phyloP scores from a whole-genome alignment of 176 grass and related monocot genomes.

The Oryza punctata region DNA sequence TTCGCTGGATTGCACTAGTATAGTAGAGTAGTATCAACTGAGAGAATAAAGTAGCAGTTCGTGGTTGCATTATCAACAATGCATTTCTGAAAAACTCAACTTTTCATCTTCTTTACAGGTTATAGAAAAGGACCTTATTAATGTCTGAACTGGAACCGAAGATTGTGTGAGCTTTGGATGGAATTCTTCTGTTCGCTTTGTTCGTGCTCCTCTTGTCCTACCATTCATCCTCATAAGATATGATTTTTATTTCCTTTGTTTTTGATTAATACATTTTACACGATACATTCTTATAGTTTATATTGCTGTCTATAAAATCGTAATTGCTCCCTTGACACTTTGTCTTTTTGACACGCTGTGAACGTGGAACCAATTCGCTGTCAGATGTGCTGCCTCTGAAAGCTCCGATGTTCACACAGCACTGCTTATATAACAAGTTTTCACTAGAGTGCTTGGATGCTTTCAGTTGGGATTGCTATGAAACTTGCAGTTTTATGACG shows the following conservation, averaged over 20 bases:
- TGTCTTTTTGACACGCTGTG: not conserved
- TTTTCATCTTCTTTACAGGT: conserved; percentile 42
- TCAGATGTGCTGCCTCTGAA: not conserved
- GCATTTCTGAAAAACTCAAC: not conserved
- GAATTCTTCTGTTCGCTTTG: conserved; percentile 25
- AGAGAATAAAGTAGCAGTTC: conserved; percentile 41
- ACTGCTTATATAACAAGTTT: conserved; percentile 28
- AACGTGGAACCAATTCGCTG: not conserved
- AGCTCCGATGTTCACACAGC: not conserved
- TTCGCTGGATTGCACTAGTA: conserved; percentile 49
- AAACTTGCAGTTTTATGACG: conserved; percentile 6
- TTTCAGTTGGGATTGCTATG: not conserved
- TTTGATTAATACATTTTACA: conserved; percentile 5
- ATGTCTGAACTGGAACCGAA: conserved; percentile 14
- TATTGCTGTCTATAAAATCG: not conserved
- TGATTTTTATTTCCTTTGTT: conserved; percentile 11
- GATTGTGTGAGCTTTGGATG: conserved; percentile 9
- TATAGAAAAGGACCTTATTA: conserved; percentile 27
- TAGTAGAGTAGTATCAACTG: not conserved
- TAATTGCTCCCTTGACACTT: not conserved
- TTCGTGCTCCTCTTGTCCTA: not conserved
- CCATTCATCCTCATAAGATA: not conserved
- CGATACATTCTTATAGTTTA: not conserved
- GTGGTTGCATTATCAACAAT: conserved; percentile 42
- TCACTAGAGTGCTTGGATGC: not conserved